phyloP scores from a whole-genome alignment of 2,329 filamentous ascomycete species.

The Diaporthe australafricana region DNA sequence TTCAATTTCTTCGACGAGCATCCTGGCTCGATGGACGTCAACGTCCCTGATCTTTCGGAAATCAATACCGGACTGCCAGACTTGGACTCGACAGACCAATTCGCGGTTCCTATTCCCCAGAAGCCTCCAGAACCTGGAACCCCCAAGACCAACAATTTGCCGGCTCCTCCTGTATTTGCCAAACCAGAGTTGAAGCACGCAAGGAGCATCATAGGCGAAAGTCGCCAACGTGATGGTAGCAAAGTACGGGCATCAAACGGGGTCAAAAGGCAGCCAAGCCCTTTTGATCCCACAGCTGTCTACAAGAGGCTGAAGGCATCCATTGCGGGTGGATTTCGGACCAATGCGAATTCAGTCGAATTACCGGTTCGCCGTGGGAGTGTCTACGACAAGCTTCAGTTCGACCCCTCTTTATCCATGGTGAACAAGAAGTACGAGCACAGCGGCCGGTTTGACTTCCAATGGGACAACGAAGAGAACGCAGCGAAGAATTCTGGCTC shows the following conservation, averaged over 20 bases:
- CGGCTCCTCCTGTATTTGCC: slow-evolving; percentile 58
- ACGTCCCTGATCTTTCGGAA: slow-evolving; percentile 48
- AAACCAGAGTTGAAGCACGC: slow-evolving; percentile 71
- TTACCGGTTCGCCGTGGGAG: slow-evolving; percentile 53
- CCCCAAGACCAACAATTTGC: slow-evolving; percentile 22
- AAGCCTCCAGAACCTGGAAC: slow-evolving; percentile 37
- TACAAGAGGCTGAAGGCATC: slow-evolving; percentile 68
- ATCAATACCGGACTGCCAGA: slow-evolving; percentile 39
- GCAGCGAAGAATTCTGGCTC: slow-evolving; percentile 45
- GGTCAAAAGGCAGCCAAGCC: slow-evolving; percentile 65
- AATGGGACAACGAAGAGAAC: slow-evolving; percentile 47
- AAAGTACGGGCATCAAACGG: slow-evolving; percentile 45
- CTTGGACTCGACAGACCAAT: slow-evolving; percentile 35
- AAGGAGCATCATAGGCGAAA: slow-evolving; percentile 62
- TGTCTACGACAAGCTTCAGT: slow-evolving; percentile 66
- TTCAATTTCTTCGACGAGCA: slow-evolving; percentile 85
- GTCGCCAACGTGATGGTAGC: slow-evolving; percentile 43
- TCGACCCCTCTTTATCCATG: slow-evolving; percentile 63
- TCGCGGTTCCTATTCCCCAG: slow-evolving; percentile 39
- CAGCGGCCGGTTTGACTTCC: slow-evolving; percentile 65
- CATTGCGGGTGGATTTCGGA: slow-evolving; percentile 46
- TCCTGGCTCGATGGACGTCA: slow-evolving; percentile 55
- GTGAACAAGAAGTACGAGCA: slow-evolving; percentile 71
- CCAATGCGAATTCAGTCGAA: slow-evolving; percentile 39
- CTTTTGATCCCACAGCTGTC: slow-evolving; percentile 68